A percentile compares a stretch with the other conserved stretches of the same genome.
Evolutionary conservation across 139 green algal genomes (phyloP).

Genomic region (Chlamydomonas incerta): DNA sequence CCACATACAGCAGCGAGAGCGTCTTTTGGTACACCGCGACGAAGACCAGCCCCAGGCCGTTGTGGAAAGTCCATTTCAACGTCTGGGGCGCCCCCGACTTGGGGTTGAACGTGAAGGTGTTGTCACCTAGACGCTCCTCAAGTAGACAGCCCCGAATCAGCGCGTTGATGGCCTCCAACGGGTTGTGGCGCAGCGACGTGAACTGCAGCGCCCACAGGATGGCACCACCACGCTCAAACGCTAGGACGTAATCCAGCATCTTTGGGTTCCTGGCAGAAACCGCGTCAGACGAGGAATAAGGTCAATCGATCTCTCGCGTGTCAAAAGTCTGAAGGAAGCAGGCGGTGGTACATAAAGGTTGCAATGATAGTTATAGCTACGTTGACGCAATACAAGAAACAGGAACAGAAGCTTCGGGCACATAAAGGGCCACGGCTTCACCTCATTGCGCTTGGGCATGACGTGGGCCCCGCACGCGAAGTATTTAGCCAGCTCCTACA

Average conservation of each 20-base stretch:
- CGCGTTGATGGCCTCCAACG: conserved; percentile 79
- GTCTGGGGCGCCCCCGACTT: conserved; percentile 80
- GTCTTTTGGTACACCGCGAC: conserved; percentile 96
- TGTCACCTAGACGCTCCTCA: conserved; percentile 90
- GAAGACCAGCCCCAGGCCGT: conserved; percentile 95
- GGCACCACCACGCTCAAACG: conserved; percentile 89
- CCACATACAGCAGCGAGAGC: conserved; percentile 91
- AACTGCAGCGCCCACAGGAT: conserved; percentile 87
- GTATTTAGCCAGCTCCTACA: no score
- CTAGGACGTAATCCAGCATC: conserved; percentile 91
- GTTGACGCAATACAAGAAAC: no score
- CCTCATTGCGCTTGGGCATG: no score
- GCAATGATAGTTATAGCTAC: neutral
- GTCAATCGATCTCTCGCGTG: no score
- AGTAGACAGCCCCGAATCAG: conserved; percentile 90
- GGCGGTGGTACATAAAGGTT: no score
- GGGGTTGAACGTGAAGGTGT: conserved; percentile 83
- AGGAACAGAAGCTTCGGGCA: no score
- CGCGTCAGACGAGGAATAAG: neutral
- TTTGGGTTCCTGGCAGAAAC: neutral
- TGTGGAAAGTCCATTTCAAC: conserved; percentile 97
- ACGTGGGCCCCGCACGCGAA: no score
- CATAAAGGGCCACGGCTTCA: no score
- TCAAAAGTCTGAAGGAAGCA: no score
- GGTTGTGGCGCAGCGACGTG: conserved; percentile 50